Evolutionary conservation across 352 stramenopile genomes (phyloP).

Genomic region (Pythium pyrilobum): DNA sequence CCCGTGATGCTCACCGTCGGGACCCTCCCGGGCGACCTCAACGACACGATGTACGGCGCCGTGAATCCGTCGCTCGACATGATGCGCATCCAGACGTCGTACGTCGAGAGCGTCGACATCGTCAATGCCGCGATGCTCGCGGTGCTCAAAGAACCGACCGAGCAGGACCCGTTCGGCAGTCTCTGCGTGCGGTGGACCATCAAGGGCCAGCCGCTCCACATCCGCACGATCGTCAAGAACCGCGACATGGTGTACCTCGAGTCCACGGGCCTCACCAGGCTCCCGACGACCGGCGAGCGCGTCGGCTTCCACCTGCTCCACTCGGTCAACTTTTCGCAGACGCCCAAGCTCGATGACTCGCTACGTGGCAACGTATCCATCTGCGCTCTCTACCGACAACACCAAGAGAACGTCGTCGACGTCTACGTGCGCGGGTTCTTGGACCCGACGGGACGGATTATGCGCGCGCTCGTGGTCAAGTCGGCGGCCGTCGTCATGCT

Average conservation of each 20-base stretch:
- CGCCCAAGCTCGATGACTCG: constrained; percentile 27
- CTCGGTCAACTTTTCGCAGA: constrained; percentile 51
- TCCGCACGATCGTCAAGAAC: constrained; percentile 44
- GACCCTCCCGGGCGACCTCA: constrained; percentile 31
- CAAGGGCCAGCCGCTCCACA: constrained; percentile 32
- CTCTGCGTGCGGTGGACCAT: constrained; percentile 53
- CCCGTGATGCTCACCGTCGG: constrained; percentile 34
- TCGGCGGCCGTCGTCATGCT: constrained; percentile 36
- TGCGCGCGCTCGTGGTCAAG: constrained; percentile 41
- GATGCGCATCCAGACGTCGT: constrained; percentile 51
- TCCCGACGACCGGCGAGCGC: constrained; percentile 32
- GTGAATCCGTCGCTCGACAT: constrained; percentile 35
- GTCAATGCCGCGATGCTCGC: constrained; percentile 42
- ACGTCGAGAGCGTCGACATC: constrained; percentile 41
- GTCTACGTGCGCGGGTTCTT: constrained; percentile 35
- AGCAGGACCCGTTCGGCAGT: constrained; percentile 38
- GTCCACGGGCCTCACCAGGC: constrained; percentile 33
- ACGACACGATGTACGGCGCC: constrained; percentile 50
- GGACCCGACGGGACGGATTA: constrained; percentile 36
- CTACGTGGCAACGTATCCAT: constrained; percentile 50
- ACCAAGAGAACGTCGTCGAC: constrained; percentile 40
- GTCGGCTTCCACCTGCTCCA: constrained; percentile 65
- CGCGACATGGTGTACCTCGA: constrained; percentile 63
- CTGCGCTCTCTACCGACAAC: constrained; percentile 47
- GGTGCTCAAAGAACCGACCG: constrained; percentile 28